phyloP scores from a whole-genome alignment of 2,329 filamentous ascomycete species.

The Aplosporella prunicola region DNA sequence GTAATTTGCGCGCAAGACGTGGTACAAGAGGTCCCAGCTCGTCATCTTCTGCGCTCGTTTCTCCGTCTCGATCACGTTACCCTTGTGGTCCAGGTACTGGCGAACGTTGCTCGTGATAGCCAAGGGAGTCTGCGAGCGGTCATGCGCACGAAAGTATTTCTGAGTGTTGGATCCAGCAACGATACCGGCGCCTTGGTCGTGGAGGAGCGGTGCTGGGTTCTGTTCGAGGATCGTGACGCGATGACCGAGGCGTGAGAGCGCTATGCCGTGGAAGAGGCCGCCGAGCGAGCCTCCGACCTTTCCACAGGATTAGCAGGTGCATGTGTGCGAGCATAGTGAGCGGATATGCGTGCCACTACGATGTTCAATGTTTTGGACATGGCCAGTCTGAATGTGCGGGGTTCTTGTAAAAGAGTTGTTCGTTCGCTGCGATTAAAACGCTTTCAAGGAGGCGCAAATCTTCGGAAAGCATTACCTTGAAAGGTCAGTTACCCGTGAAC shows the following conservation, averaged over 20 bases:
- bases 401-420: too few species aligned
- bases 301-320: too few species aligned
- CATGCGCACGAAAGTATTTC: slow-evolving; percentile 21
- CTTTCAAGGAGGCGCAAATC: too few species aligned
- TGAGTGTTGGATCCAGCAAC: slow-evolving; percentile 23
- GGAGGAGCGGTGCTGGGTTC: slow-evolving; percentile 20
- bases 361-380: too few species aligned
- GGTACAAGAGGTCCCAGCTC: slow-evolving; percentile 26
- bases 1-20: slow-evolving; percentile 23
- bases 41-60: slow-evolving; percentile 27
- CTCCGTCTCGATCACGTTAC: slow-evolving; percentile 20
- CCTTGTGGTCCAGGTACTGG: slow-evolving; percentile 22
- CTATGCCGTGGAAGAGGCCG: slow-evolving; percentile 20
- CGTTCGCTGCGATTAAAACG: too few species aligned
- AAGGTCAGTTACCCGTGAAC: too few species aligned
- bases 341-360: too few species aligned
- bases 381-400: too few species aligned
- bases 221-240: slow-evolving; percentile 24
- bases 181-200: slow-evolving; percentile 27
- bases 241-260: slow-evolving; percentile 19
- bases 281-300: slow-evolving; percentile 25
- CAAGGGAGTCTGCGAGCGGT: slow-evolving; percentile 18
- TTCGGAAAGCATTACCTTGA: too few species aligned
- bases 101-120: slow-evolving; percentile 19
- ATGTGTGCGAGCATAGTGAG: too few species aligned